These are phyloP conservation scores for Sanghuangporus sanghuang DNA, from an alignment of 1,284 basidiomycete species.

Conservation along the genomic window DNA sequence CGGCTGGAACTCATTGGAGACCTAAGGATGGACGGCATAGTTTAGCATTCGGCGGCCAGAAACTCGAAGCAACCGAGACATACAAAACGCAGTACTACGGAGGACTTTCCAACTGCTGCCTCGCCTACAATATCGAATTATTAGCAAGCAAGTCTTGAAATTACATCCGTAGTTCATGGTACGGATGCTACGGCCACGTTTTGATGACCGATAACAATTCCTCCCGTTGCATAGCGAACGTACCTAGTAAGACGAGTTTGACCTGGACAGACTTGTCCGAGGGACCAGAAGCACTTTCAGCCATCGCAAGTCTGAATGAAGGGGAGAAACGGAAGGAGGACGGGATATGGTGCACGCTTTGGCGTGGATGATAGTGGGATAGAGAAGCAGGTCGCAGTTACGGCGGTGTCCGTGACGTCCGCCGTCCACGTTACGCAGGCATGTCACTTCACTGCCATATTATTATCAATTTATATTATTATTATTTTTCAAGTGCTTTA, in stretches of 20 bases:
- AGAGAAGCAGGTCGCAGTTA: not conserved
- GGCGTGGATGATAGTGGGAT: conserved; percentile 4
- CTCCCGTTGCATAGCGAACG: conserved; percentile 21
- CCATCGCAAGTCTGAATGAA: conserved; percentile 37
- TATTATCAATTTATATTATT: not conserved
- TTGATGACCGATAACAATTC: conserved; percentile 8
- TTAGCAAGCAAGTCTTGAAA: conserved; percentile 4
- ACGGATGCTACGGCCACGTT: conserved; percentile 11
- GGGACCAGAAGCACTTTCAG: conserved; percentile 65
- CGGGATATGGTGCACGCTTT: not conserved
- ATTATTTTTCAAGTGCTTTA: not conserved
- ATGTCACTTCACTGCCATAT: not conserved
- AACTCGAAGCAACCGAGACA: conserved; percentile 27
- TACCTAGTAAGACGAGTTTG: conserved; percentile 59
- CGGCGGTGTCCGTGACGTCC: conserved; percentile 5
- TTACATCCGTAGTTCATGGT: not conserved
- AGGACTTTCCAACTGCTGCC: conserved; percentile 99
- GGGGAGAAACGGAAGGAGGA: not conserved
- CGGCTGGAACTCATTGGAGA: conserved; percentile 91
- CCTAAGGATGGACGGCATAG: conserved; percentile 42
- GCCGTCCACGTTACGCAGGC: not conserved
- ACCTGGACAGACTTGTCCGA: conserved; percentile 73
- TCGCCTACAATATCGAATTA: conserved; percentile 57
- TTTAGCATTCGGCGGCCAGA: conserved; percentile 21
- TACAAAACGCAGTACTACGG: conserved; percentile 96